Conservation (phyloP, 495 filamentous ascomycete genomes). For the Niebla homalea region DNA sequence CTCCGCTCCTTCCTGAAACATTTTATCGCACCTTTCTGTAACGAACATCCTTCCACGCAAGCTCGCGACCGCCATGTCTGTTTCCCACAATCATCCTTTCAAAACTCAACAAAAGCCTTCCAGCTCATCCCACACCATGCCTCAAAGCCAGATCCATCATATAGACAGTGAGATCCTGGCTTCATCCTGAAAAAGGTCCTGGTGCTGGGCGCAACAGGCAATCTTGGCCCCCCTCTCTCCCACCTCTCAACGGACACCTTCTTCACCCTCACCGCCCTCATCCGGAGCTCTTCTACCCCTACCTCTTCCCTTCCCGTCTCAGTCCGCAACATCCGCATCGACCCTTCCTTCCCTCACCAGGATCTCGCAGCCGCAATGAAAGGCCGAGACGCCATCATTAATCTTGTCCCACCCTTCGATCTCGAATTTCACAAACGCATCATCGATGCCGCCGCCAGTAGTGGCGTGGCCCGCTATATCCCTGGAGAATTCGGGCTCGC, state of each 20-base stretch:
- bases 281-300: slow-evolving; percentile 26
- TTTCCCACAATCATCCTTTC: no score
- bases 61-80: no score
- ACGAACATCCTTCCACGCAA: no score
- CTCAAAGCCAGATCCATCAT: no score
- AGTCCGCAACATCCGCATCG: slow-evolving; percentile 35
- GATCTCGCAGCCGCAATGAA: slow-evolving; percentile 28
- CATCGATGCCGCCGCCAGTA: slow-evolving; percentile 37
- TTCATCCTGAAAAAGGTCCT: slow-evolving; percentile 18
- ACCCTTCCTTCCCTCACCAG: slow-evolving; percentile 53
- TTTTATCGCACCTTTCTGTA: no score
- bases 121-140: no score
- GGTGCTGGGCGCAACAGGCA: slow-evolving; percentile 23
- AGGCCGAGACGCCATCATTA: slow-evolving; percentile 37
- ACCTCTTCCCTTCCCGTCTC: slow-evolving; percentile 28
- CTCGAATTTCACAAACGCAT: slow-evolving; percentile 27
- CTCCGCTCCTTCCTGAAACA: no score
- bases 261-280: slow-evolving; percentile 47
- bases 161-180: no score
- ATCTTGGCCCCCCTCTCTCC: slow-evolving; percentile 25
- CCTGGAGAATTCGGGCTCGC: slow-evolving; percentile 35
- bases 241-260: slow-evolving; percentile 20
- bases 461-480: slow-evolving; percentile 40
- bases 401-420: slow-evolving; percentile 17
- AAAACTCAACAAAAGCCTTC: no score